Evolutionary conservation across 1,284 basidiomycete genomes (phyloP).

Genomic region (Laetiporus sulphureus): DNA sequence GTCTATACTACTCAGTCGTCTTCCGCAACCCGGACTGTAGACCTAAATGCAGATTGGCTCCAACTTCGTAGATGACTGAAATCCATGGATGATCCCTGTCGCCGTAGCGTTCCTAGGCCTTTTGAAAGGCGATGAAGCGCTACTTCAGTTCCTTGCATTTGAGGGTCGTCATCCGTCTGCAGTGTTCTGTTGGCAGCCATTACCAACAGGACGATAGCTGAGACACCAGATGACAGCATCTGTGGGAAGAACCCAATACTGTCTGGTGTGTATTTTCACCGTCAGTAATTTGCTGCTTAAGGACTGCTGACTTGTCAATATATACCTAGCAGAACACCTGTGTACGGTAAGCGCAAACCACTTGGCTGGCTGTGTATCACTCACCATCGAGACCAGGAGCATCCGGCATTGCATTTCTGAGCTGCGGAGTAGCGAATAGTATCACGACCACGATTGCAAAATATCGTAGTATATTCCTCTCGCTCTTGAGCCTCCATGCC

Average conservation of each 20-base stretch:
- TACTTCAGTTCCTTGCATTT: background rate
- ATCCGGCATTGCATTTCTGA: slow-evolving; percentile 51
- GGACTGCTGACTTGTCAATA: background rate
- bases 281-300: background rate
- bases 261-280: slow-evolving; percentile 25
- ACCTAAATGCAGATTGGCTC: slow-evolving; percentile 2
- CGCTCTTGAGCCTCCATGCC: slow-evolving; percentile 29
- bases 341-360: background rate
- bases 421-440: slow-evolving; percentile 41
- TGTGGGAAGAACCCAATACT: slow-evolving; percentile 51
- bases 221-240: slow-evolving; percentile 38
- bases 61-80: slow-evolving; percentile 6
- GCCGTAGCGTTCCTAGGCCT: slow-evolving; percentile 6
- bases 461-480: slow-evolving; percentile 32
- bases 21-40: background rate
- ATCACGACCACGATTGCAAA: slow-evolving; percentile 35
- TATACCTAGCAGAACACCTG: slow-evolving; percentile 9
- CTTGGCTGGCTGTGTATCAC: slow-evolving; percentile 8
- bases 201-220: slow-evolving; percentile 35
- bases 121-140: background rate
- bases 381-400: slow-evolving; percentile 49
- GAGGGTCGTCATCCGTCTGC: background rate
- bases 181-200: slow-evolving; percentile 36
- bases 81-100: slow-evolving; percentile 7
- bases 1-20: too few relatives aligned